Conservation (phyloP, 2,329 filamentous ascomycete species). For the Aspergillus bombycis region DNA sequence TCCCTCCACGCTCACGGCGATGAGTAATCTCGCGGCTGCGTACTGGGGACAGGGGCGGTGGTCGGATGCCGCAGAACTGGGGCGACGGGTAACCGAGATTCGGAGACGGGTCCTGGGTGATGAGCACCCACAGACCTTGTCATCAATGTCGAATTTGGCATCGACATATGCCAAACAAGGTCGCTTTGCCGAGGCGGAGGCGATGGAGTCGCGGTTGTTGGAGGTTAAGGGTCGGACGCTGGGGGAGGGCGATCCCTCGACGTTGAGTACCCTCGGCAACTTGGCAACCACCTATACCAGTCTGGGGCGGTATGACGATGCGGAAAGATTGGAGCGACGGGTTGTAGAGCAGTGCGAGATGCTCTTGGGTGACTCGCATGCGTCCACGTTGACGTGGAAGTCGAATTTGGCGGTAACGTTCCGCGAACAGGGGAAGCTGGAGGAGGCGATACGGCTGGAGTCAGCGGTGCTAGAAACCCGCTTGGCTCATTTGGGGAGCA, state of each 20-base stretch:
- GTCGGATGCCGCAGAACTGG: constrained; percentile 9
- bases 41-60: constrained; percentile 15
- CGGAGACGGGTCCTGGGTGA: constrained; percentile 4
- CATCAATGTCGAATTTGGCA: constrained; percentile 15
- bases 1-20: constrained; percentile 8
- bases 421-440: constrained; percentile 13
- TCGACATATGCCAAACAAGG: constrained; percentile 12
- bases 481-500: background rate
- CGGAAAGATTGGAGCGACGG: constrained; percentile 8
- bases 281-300: constrained; percentile 12
- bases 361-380: constrained; percentile 5
- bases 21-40: constrained; percentile 11
- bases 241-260: constrained; percentile 9
- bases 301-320: constrained; percentile 11
- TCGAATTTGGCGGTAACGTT: constrained; percentile 11
- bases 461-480: constrained; percentile 6
- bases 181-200: constrained; percentile 6
- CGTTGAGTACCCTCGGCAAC: constrained; percentile 13
- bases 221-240: constrained; percentile 5
- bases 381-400: constrained; percentile 7
- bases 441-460: constrained; percentile 8
- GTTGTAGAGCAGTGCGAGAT: constrained; percentile 5
- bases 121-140: constrained; percentile 11
- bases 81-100: constrained; percentile 1
- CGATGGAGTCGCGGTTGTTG: constrained; percentile 3